Conservation (phyloP, 495 filamentous ascomycete genomes). For the Talaromyces proteolyticus region DNA sequence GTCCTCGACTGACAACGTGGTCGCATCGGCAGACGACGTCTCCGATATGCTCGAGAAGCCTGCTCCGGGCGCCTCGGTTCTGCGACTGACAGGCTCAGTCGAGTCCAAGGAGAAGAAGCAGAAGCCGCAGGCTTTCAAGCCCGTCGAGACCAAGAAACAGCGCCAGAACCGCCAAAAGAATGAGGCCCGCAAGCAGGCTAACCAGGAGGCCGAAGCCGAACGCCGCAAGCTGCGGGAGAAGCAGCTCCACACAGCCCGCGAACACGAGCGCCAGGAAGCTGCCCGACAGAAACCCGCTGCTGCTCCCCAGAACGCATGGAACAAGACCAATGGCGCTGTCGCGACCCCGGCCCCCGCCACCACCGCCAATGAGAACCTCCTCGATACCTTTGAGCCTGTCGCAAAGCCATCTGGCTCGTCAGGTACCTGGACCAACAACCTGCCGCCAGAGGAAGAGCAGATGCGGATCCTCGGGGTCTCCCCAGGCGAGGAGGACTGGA, state of each 20-base stretch:
- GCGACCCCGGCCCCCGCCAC: constrained; percentile 20
- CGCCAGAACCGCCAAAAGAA: constrained; percentile 79
- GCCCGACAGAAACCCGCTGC: constrained; percentile 64
- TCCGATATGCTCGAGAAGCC: constrained; percentile 83
- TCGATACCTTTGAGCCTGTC: constrained; percentile 70
- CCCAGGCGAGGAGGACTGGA: constrained; percentile 60
- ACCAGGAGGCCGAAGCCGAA: constrained; percentile 69
- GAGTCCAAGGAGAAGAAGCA: constrained; percentile 58
- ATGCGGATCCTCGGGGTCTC: constrained; percentile 56
- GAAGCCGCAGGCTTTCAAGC: constrained; percentile 51
- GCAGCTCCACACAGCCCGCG: constrained; percentile 72
- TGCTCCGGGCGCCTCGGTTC: constrained; percentile 61
- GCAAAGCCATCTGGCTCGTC: constrained; percentile 11
- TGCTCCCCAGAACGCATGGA: constrained; percentile 57
- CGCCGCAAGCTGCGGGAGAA: constrained; percentile 68
- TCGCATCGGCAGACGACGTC: constrained; percentile 49
- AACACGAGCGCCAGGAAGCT: constrained; percentile 65
- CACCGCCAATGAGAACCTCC: constrained; percentile 50
- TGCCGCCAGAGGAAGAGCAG: constrained; percentile 84
- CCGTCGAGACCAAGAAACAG: constrained; percentile 81
- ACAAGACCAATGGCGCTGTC: constrained; percentile 23
- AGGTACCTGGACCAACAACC: constrained; percentile 44
- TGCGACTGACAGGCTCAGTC: constrained; percentile 63
- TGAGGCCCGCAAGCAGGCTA: constrained; percentile 63
- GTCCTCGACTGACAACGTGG: constrained; percentile 47